Base-by-base conservation (phyloP, 352 stramenopile species). In the Aphanomyces astaci region DNA sequence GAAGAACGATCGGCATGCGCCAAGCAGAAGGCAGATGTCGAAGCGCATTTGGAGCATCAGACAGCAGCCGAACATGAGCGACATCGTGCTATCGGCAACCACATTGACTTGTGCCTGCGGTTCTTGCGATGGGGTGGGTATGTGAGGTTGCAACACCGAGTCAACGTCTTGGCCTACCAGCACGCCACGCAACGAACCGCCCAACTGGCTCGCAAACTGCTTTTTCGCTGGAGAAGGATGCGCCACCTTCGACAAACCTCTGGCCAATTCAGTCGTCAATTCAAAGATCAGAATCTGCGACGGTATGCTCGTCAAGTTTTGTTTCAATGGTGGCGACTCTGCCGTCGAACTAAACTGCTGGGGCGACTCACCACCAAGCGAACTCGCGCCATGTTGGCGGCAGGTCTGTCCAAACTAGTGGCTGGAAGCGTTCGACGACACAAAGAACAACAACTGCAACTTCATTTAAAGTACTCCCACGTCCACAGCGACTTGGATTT, bases 111-210 rank as follows among this genome's bases (percentile, higher is more conserved):
- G 40, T 68, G 62, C 27, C 62, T 68, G 4, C 49, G 39, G 2
- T 68, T 68, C 49, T 31, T 51, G 19, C 62, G 62, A 11, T 68
- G 62, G 62, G 62, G 49, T 28, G 62, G 62, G n/a, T 40, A 25
- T n/a, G 28, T 40, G n/a, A 40, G 62, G 5, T 28, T 68, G 10
- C 43, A 52, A 17, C 62, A 53, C 1, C 62, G 62, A 22, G 13
- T 22, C 19, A n/a, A 4, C 13, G 24, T 25, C 13, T n/a, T 68
- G 17, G 62, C 30, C 7, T 28, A 4, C n/a, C 51, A 40, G 25
- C 51, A 32, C 25, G 17, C 1, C 22, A 32, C 15, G 22, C 11
- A 22, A 30, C 17, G 17, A 32, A 22, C 1, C 1, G 19, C 19
- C 1, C 51, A 59, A 19, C 22, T 59, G 11, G 51, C n/a, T 19